Evolutionary conservation across 805 yeast genomes (phyloP).

Genomic region (Dipodascus albidus): DNA sequence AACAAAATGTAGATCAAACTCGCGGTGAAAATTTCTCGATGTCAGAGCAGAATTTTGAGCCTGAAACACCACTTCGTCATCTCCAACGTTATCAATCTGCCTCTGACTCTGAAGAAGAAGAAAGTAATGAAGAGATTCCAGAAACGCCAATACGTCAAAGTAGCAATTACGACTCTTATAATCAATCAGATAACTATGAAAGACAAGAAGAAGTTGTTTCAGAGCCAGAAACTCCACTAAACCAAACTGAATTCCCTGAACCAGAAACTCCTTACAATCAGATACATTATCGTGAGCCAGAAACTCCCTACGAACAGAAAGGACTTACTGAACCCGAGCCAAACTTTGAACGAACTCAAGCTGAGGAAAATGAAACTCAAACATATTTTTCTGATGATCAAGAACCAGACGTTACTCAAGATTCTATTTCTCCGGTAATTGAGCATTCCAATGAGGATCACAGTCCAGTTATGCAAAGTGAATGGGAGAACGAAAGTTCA

Average conservation of each 20-base stretch:
- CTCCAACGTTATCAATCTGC: background rate
- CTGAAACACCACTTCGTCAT: background rate
- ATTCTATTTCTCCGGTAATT: background rate
- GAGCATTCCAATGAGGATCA: background rate
- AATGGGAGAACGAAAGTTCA: background rate
- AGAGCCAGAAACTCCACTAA: background rate
- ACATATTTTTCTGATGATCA: no score
- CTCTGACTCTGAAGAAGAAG: background rate
- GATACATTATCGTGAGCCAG: background rate
- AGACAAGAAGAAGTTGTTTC: background rate
- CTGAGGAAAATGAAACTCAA: no score
- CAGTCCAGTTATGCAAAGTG: background rate
- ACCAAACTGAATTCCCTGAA: background rate
- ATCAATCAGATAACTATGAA: background rate
- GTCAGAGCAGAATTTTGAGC: background rate
- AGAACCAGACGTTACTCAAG: background rate
- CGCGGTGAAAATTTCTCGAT: no score
- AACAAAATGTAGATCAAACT: no score
- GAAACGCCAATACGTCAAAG: background rate
- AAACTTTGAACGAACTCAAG: no score
- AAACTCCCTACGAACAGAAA: background rate
- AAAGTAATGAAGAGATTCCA: background rate
- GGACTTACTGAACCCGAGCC: no score
- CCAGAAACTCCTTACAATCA: background rate
- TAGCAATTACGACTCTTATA: background rate